phyloP scores from a whole-genome alignment of 768 basidiomycete genomes.

The Macrolepiota albuminosa region DNA sequence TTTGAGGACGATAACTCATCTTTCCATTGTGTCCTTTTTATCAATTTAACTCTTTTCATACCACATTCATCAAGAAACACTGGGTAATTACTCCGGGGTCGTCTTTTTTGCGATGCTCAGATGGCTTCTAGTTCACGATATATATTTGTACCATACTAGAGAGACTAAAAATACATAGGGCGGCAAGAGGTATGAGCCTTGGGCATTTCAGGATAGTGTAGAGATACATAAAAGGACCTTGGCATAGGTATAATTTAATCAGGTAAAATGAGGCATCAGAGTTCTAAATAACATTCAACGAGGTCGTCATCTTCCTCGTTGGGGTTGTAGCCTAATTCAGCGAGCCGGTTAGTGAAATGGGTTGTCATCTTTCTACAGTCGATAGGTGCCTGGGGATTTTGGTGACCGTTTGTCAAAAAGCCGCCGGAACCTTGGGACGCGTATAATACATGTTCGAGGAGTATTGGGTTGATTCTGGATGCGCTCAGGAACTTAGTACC shows the following conservation, averaged over 20 bases:
- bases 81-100: neutral
- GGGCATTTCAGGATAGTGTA: neutral
- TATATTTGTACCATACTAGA: neutral
- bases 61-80: neutral
- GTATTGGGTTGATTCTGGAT: conserved; percentile 16
- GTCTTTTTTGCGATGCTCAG: neutral
- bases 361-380: conserved; percentile 13
- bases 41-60: neutral
- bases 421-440: conserved; percentile 1
- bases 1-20: neutral
- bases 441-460: conserved; percentile 13
- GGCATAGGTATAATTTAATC: neutral
- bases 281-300: neutral
- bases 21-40: neutral
- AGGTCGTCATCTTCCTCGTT: conserved; percentile 13
- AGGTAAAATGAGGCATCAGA: neutral
- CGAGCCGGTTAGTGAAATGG: conserved; percentile 14
- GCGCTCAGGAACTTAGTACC: neutral
- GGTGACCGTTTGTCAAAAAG: neutral
- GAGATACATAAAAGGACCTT: neutral
- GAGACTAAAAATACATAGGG: conserved; percentile 1
- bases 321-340: conserved; percentile 15
- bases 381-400: neutral
- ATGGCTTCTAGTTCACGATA: neutral
- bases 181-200: neutral